Evolutionary conservation across 192 early-diverging fungal genomes (phyloP).

Genomic region (Kappamyces sp.): DNA sequence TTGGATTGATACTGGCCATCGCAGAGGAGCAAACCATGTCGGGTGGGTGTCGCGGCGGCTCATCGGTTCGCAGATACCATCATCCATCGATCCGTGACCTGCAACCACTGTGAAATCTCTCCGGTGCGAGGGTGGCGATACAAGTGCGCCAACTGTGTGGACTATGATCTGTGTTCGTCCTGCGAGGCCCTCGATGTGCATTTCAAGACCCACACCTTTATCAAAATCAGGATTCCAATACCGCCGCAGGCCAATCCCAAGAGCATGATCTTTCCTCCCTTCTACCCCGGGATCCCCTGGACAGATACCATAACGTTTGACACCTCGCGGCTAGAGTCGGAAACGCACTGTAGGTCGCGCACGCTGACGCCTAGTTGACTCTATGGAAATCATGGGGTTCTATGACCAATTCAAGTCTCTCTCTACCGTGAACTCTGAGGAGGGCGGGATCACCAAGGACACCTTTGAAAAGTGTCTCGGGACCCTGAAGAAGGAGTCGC

Average conservation of each 20-base stretch:
- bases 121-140: constrained; percentile 88
- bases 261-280: constrained; percentile 59
- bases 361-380: constrained; percentile 55
- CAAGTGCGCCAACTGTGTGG: constrained; percentile 91
- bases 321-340: constrained; percentile 41
- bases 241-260: constrained; percentile 82
- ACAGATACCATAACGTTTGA: constrained; percentile 21
- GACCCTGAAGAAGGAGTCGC: constrained; percentile 71
- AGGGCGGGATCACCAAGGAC: constrained; percentile 66
- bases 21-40: constrained; percentile 80
- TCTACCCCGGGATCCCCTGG: constrained; percentile 66
- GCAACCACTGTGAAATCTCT: constrained; percentile 78
- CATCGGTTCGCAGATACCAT: constrained; percentile 40
- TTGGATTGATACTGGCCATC: constrained; percentile 75
- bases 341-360: constrained; percentile 64
- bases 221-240: constrained; percentile 86
- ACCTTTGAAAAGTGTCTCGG: constrained; percentile 86
- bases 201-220: constrained; percentile 71
- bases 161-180: constrained; percentile 85
- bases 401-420: constrained; percentile 82
- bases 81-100: constrained; percentile 80
- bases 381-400: constrained; percentile 76
- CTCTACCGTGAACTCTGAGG: constrained; percentile 51
- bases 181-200: constrained; percentile 84
- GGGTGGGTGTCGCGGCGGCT: constrained; percentile 44